These are phyloP conservation scores for Acanthamoeba sp. DNA, from an alignment of 208 protist genomes.

Conservation along the genomic window DNA sequence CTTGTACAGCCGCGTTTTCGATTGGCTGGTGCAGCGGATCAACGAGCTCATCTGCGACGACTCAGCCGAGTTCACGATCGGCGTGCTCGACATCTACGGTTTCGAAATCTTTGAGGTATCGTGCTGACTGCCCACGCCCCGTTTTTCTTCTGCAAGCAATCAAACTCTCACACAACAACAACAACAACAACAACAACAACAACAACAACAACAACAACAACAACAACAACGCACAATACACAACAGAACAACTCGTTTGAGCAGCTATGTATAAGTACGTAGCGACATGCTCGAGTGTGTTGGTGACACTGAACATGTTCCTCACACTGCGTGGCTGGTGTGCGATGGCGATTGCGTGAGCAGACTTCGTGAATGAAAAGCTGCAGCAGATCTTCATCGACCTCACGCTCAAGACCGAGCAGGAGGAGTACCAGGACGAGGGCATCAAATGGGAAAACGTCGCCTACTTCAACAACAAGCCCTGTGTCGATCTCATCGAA, in stretches of 20 bases:
- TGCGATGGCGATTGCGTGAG: no score
- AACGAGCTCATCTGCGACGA: constrained; percentile 92
- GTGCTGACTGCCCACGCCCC: constrained; percentile 72
- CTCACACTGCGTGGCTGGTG: no score
- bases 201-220: neutral
- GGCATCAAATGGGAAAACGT: constrained; percentile 96
- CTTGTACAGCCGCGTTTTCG: constrained; percentile 96
- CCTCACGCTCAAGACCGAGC: constrained; percentile 95
- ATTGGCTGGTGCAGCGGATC: constrained; percentile 96
- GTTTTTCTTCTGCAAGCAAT: neutral
- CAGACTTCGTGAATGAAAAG: constrained; percentile 98
- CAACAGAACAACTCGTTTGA: constrained; percentile 89
- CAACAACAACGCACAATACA: constrained; percentile 79
- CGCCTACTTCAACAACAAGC: constrained; percentile 98
- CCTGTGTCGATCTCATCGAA: constrained; percentile 94
- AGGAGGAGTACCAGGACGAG: constrained; percentile 97
- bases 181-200: neutral
- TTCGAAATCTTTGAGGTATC: constrained; percentile 87
- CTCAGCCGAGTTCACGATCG: constrained; percentile 77
- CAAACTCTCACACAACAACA: constrained; percentile 81
- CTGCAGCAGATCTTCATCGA: constrained; percentile 99
- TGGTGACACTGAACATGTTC: no score
- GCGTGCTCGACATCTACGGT: constrained; percentile 96
- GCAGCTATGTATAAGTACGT: constrained; percentile 90
- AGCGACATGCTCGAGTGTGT: neutral